Base-by-base conservation (phyloP, 352 stramenopile genomes). In the Phytophthora agathidicida region DNA sequence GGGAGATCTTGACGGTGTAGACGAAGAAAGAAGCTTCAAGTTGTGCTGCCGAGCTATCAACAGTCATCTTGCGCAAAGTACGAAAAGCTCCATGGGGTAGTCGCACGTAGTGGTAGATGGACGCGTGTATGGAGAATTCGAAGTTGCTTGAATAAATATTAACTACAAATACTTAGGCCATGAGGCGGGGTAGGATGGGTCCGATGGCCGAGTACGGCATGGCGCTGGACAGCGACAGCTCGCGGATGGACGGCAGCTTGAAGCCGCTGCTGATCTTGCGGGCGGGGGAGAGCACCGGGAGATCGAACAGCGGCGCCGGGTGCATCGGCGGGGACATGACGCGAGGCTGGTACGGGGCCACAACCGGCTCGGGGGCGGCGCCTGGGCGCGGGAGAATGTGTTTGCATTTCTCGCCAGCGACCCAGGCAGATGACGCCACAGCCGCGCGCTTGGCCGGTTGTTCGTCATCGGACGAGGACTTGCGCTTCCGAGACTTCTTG, bases 401-500 rank as follows among this genome's bases (percentile, higher is more conserved):
- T 54, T 88, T 89, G 67, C 77, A 91, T 41, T 79, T 88, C 23
- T 89, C 82, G 20, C 38, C 63, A 14, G 53, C 46, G 27, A 37
- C 44, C 54, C 52, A 77, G 19, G 41, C 53, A 13, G 59, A 13
- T 26, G 73, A 33, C n/a, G 44, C 13, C 24, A 66, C 16, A 14
- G 58, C 49, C n/a, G 42, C 35, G 20, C 77, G 83, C 65, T 61
- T 90, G 3, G 58, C 51, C 7, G 73, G 53, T 30, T 65, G 56
- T 39, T 83, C 60, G 7, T 84, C 73, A 1, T 63, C 53, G 20
- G 26, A 30, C 2, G 28, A 63, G 5, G 59, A 65, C 54, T 78
- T 81, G 65, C 83, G 83, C 44, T 93, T 91, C 44, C 81, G 75
- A 1, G 80, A 91, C 69, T 91, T 92, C 58, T 94, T 94, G 69